Conservation (phyloP, 306 rosid genomes). For the Purshia tridentata region DNA sequence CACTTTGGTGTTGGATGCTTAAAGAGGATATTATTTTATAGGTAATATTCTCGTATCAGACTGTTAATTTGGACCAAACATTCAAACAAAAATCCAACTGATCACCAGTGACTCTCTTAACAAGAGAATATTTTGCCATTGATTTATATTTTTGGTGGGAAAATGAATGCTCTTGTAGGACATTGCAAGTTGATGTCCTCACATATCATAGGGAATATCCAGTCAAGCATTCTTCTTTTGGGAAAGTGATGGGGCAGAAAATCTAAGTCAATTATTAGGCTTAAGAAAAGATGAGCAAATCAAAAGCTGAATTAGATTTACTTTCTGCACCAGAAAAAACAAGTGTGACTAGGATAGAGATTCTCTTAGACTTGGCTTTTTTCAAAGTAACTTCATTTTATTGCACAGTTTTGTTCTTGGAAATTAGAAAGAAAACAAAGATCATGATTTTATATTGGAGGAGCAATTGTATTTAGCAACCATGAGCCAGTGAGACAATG, state of each 20-base stretch:
- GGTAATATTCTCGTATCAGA: neutral
- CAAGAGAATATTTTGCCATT: slow-evolving; percentile 12
- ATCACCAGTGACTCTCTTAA: neutral
- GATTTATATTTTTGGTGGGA: neutral
- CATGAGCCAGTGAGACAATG: neutral
- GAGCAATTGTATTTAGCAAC: neutral
- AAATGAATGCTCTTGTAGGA: slow-evolving; percentile 2
- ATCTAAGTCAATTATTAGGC: neutral
- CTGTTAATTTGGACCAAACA: neutral
- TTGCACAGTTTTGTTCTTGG: neutral
- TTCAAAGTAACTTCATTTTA: neutral
- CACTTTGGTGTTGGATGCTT: neutral
- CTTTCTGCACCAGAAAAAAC: slow-evolving; percentile 6
- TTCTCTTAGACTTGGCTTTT: slow-evolving; percentile 10
- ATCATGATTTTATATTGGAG: slow-evolving; percentile 4
- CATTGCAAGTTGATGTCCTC: slow-evolving; percentile 13
- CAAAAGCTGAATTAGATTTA: neutral
- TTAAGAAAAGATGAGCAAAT: neutral
- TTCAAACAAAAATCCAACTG: neutral
- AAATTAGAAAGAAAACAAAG: neutral
- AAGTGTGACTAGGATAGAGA: neutral
- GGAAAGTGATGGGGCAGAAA: slow-evolving; percentile 19
- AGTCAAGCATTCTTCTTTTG: neutral
- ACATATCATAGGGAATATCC: slow-evolving; percentile 12
- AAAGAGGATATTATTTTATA: neutral